Conservation (phyloP, 768 basidiomycete species). For the Vararia minispora region DNA sequence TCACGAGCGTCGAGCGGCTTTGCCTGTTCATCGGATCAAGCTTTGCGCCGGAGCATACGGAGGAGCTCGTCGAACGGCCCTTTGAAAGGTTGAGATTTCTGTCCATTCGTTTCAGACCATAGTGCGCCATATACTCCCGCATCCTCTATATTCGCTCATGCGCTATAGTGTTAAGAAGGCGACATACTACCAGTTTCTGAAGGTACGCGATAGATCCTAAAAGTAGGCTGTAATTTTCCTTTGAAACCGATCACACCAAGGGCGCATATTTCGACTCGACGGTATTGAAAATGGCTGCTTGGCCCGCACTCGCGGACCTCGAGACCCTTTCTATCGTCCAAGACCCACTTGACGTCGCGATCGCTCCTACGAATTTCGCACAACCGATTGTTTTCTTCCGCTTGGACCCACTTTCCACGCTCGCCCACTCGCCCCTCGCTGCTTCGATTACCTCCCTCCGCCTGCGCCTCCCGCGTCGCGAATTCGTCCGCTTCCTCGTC, state of each 20-base stretch:
- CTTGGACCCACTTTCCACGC: constrained; percentile 41
- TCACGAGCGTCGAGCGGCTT: constrained; percentile 41
- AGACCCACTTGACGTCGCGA: constrained; percentile 40
- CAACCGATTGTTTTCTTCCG: constrained; percentile 85
- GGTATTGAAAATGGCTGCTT: constrained; percentile 47
- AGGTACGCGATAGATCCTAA: no score
- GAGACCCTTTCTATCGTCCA: constrained; percentile 51
- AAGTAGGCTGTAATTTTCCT: no score
- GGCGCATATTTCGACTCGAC: constrained; percentile 80
- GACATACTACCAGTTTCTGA: constrained; percentile 75
- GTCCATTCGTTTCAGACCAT: constrained; percentile 71
- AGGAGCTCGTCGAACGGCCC: constrained; percentile 49
- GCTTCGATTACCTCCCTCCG: constrained; percentile 41
- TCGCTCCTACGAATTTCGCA: constrained; percentile 41
- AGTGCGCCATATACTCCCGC: constrained; percentile 44
- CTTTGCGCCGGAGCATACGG: constrained; percentile 74
- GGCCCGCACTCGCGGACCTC: constrained; percentile 39
- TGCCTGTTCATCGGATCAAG: constrained; percentile 61
- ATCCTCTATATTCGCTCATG: neutral
- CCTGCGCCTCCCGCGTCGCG: constrained; percentile 63
- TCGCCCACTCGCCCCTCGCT: constrained; percentile 35
- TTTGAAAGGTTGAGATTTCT: constrained; percentile 37
- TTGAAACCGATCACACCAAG: no score
- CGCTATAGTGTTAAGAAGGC: constrained; percentile 51
- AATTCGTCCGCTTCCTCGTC: constrained; percentile 33